Conservation (phyloP, 2,329 filamentous ascomycete species). For the Colletotrichum camelliae region DNA sequence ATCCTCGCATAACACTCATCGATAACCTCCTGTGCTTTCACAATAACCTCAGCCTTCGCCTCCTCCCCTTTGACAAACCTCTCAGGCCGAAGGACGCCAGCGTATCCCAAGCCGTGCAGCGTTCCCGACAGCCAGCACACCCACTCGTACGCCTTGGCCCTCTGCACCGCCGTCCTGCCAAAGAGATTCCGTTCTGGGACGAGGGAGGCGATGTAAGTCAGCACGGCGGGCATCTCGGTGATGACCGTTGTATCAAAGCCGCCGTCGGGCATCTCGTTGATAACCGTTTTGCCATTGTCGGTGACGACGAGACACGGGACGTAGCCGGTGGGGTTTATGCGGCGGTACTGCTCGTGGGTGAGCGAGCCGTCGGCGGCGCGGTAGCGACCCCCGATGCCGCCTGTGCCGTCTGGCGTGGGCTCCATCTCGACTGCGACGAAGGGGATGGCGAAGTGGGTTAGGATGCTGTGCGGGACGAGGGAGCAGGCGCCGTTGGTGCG, state of each 20-base stretch:
- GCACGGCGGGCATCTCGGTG: conserved; percentile 29
- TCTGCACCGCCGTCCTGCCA: conserved; percentile 24
- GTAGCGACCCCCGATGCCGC: background rate
- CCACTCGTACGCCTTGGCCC: conserved; percentile 36
- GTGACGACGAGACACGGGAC: conserved; percentile 32
- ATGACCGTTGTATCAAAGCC: conserved; percentile 16
- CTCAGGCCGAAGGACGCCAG: conserved; percentile 26
- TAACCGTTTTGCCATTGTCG: too few relatives aligned
- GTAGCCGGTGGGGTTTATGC: conserved; percentile 33
- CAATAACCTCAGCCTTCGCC: conserved; percentile 13
- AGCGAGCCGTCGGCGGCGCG: conserved; percentile 36
- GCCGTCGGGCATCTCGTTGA: too few relatives aligned
- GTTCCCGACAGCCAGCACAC: conserved; percentile 35
- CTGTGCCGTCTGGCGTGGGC: background rate
- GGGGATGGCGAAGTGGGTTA: conserved; percentile 33
- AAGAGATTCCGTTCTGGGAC: conserved; percentile 24
- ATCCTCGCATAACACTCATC: conserved; percentile 22
- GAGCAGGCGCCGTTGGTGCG: conserved; percentile 33
- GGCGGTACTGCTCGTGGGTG: conserved; percentile 30
- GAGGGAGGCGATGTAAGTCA: conserved; percentile 35
- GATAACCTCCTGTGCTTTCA: conserved; percentile 18
- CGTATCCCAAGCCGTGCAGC: conserved; percentile 34
- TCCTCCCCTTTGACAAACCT: conserved; percentile 30
- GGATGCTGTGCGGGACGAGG: conserved; percentile 31
- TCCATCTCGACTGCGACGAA: conserved; percentile 27